Evolutionary conservation across 2,329 filamentous ascomycete species (phyloP).

Genomic region (Ceratocystis alfenasii): DNA sequence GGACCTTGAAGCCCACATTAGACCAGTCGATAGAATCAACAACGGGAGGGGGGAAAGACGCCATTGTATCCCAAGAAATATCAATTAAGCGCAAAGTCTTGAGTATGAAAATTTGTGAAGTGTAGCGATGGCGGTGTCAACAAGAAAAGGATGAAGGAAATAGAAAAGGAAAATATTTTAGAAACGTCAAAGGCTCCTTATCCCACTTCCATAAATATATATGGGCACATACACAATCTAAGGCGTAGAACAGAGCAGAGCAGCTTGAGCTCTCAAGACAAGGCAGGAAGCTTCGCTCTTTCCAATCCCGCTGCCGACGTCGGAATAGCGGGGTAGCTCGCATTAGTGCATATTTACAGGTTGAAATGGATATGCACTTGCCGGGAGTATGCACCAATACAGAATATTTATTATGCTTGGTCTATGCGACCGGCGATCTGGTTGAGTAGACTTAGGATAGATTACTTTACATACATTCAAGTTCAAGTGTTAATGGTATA

Average conservation of each 20-base stretch:
- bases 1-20: constrained; percentile 83
- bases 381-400: background rate
- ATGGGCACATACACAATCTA: background rate
- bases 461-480: no score
- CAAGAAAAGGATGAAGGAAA: background rate
- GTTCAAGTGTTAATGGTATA: no score
- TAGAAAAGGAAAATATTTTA: background rate
- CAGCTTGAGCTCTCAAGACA: background rate
- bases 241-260: background rate
- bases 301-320: constrained; percentile 2
- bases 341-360: background rate
- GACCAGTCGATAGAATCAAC: constrained; percentile 83
- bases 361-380: background rate
- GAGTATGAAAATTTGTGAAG: no score
- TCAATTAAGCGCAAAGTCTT: no score
- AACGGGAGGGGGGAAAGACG: constrained; percentile 61
- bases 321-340: constrained; percentile 12
- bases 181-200: background rate
- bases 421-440: no score
- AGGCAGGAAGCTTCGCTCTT: background rate
- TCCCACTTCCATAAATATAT: background rate
- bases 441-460: no score
- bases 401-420: background rate
- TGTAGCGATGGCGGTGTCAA: no score
- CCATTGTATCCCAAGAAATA: constrained; percentile 10